A percentile compares a stretch with the other conserved stretches of the same genome.
phyloP scores from a whole-genome alignment of 2,329 filamentous ascomycete species.

The Davidsoniella neocaledoniae region DNA sequence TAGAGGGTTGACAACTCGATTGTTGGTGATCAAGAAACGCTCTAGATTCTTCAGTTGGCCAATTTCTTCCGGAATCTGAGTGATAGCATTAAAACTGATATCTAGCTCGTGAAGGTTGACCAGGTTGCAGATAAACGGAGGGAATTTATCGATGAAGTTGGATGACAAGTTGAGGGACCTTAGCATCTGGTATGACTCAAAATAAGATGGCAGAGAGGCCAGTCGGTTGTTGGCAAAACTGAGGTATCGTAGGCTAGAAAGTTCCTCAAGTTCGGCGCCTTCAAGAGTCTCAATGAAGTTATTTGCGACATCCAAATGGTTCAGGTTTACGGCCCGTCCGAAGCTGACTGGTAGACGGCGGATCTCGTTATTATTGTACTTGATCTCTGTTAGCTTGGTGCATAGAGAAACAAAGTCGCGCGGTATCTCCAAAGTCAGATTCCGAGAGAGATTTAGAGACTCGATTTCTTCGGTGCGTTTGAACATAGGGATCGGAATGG shows the following conservation, averaged over 20 bases:
- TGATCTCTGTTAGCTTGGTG: constrained; percentile 81
- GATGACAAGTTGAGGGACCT: constrained; percentile 84
- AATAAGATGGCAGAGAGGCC: constrained; percentile 61
- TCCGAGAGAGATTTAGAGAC: constrained; percentile 82
- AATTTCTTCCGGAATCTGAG: constrained; percentile 57
- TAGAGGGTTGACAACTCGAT: constrained; percentile 61
- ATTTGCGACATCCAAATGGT: constrained; percentile 86
- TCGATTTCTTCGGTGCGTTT: constrained; percentile 85
- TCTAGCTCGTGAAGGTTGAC: constrained; percentile 80
- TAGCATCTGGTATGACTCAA: constrained; percentile 61
- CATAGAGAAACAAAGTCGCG: constrained; percentile 95
- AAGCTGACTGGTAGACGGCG: constrained; percentile 72
- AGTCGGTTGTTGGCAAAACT: constrained; percentile 90
- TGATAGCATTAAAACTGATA: constrained; percentile 89
- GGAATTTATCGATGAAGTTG: constrained; percentile 76
- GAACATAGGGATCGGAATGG: constrained; percentile 88
- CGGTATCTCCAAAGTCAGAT: constrained; percentile 79
- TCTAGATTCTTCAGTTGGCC: constrained; percentile 66
- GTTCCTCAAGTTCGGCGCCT: constrained; percentile 59
- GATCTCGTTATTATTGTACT: constrained; percentile 88
- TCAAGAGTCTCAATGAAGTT: constrained; percentile 80
- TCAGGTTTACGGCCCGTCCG: constrained; percentile 62
- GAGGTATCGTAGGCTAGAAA: constrained; percentile 67
- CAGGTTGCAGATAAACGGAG: constrained; percentile 67
- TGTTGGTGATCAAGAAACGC: constrained; percentile 89